Base-by-base conservation (phyloP, 2,329 filamentous ascomycete species). In the Cercospora janseana region DNA sequence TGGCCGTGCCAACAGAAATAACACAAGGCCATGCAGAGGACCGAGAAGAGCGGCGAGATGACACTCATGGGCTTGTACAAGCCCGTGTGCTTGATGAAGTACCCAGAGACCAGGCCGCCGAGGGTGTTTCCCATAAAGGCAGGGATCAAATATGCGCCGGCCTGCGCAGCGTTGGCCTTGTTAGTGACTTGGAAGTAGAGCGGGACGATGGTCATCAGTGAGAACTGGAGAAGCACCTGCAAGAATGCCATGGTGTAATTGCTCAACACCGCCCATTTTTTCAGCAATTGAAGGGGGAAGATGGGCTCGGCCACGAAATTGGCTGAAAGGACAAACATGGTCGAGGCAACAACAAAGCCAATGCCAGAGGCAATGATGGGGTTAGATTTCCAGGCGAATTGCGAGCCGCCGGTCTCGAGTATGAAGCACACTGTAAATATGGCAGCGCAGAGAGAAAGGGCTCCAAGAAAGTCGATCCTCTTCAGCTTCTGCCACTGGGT, bases 121-220 rank as follows among this genome's bases (percentile, higher is more conserved):
- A 81, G 52, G 0, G 84, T 79, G 58, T 88, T 88, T 0, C 85
- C 85, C 0, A 79, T 67, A 0, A 88, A 83, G 0, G 85, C 81
- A 0, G 85, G 85, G 31, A 88, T 75, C 0, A 89, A 70, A 58
- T 87, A 81, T 0, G 78, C 70, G 2, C 77, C 77, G 0, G 84
- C 82, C 1, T 72, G 68, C 0, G 83, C 81, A 35, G 78, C 81
- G 0, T 79, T 81, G 2, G 75, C 76, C 0, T 73, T 70, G 4
- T 77, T 70, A 0, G 83, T 83, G 1, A 85, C 77, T 50, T 86
- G 81, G 56, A 88, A 88, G 67, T 88, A 88, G 0, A 88, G 66
- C 0, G 85, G 85, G 0, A 87, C 77, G 0, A 78, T 76, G 46
- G 82, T 83, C 79, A 87, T 82, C 62, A 82, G 75, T 1, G 75